These are phyloP conservation scores for Verticillium albo-atrum DNA, from an alignment of 2,329 filamentous ascomycete genomes.

Conservation along the genomic window DNA sequence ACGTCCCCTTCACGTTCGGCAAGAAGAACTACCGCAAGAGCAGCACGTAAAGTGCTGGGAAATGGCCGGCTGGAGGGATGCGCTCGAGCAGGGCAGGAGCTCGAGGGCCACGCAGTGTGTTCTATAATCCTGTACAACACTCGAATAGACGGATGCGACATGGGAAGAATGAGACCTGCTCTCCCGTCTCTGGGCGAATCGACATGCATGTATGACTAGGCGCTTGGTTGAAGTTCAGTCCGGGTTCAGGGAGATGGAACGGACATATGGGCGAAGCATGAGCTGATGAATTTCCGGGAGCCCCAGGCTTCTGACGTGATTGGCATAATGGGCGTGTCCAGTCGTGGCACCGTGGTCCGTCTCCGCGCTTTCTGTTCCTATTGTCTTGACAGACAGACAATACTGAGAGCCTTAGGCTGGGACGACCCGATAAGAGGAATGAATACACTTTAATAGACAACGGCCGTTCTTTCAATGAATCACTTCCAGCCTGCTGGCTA, in stretches of 20 bases:
- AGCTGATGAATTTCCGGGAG: background rate
- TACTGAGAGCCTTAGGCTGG: background rate
- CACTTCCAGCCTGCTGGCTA: background rate
- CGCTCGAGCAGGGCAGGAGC: background rate
- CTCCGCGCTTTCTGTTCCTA: background rate
- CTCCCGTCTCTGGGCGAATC: background rate
- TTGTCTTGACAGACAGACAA: background rate
- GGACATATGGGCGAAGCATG: background rate
- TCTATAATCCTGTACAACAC: background rate
- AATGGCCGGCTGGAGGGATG: background rate
- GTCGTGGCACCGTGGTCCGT: background rate
- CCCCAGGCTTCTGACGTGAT: background rate
- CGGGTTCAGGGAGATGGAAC: background rate
- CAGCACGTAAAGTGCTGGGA: constrained; percentile 33
- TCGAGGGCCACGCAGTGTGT: background rate
- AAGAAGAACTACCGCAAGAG: constrained; percentile 76
- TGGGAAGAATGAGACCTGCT: background rate
- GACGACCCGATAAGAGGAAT: background rate
- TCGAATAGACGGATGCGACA: background rate
- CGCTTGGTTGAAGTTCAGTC: background rate
- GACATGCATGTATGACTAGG: background rate
- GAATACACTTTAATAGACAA: background rate
- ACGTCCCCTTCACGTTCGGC: constrained; percentile 88
- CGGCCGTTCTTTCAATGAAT: background rate
- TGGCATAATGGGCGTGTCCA: background rate